Evolutionary conservation across 768 basidiomycete species (phyloP).

Genomic region (Cytidiella melzeri): DNA sequence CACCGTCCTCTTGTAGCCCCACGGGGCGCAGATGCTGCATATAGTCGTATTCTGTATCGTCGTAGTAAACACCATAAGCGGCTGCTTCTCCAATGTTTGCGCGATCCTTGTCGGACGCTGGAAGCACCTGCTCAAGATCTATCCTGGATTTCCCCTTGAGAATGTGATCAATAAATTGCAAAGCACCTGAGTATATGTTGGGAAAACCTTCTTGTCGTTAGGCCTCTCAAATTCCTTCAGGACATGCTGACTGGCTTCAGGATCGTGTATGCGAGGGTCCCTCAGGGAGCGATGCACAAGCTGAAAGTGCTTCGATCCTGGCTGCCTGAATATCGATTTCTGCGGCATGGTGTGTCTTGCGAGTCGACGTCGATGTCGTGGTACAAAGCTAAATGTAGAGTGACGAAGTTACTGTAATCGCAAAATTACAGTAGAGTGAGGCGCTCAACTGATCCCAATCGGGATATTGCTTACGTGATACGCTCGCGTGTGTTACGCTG

Average conservation of each 20-base stretch:
- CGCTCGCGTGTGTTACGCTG: conserved; percentile 7
- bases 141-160: conserved; percentile 72
- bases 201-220: conserved; percentile 58
- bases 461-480: conserved; percentile 9
- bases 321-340: conserved; percentile 86
- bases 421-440: neutral
- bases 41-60: conserved; percentile 96
- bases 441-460: conserved; percentile 3
- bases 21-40: conserved; percentile 90
- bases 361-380: neutral
- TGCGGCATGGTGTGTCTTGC: conserved; percentile 46
- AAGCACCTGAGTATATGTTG: neutral
- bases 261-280: conserved; percentile 92
- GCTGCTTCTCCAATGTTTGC: conserved; percentile 81
- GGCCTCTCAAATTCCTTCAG: conserved; percentile 74
- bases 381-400: neutral
- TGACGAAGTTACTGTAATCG: neutral
- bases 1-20: conserved; percentile 71
- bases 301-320: conserved; percentile 90
- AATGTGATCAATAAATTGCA: neutral
- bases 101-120: conserved; percentile 40
- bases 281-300: conserved; percentile 95
- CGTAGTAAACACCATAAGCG: conserved; percentile 86
- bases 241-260: conserved; percentile 85
- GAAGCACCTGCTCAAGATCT: conserved; percentile 63